Conservation (phyloP, 176 grass and related monocot species). For the Oryza nivara region DNA sequence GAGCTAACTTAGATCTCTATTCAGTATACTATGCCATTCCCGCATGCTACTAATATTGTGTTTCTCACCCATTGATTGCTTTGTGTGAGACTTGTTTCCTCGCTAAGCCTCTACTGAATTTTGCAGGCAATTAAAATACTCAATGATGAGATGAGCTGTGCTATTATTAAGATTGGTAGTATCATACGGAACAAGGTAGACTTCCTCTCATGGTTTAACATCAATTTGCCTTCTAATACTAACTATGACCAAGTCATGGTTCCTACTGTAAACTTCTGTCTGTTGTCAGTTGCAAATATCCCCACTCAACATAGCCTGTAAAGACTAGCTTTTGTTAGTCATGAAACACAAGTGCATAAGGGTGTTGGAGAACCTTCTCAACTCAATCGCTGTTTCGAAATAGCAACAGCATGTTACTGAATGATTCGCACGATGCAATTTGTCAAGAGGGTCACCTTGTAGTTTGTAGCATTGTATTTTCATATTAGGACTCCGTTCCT, state of each 20-base stretch:
- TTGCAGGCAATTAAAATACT: constrained; percentile 90
- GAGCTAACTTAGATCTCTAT: not conserved
- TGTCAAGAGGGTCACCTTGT: not conserved
- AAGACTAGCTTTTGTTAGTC: not conserved
- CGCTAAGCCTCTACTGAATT: constrained; percentile 5
- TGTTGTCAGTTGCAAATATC: constrained; percentile 6
- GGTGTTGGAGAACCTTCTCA: not conserved
- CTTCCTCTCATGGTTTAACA: constrained; percentile 25
- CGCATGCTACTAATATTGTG: not conserved
- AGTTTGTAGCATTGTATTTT: not conserved
- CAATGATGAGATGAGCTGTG: constrained; percentile 94
- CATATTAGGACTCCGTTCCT: constrained; percentile 9
- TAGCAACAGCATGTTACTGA: not conserved
- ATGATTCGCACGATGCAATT: not conserved
- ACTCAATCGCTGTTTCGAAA: not conserved
- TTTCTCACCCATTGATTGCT: not conserved
- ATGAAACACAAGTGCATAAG: not conserved
- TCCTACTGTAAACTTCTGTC: not conserved
- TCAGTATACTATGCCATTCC: not conserved
- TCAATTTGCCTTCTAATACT: not conserved
- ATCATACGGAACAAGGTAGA: constrained; percentile 87
- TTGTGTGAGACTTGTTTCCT: not conserved
- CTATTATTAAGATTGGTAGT: constrained; percentile 87
- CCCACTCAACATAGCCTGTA: not conserved
- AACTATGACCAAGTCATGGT: constrained; percentile 8